Base-by-base conservation (phyloP, 1,284 basidiomycete species). In the Rhodotorula glutinis region DNA sequence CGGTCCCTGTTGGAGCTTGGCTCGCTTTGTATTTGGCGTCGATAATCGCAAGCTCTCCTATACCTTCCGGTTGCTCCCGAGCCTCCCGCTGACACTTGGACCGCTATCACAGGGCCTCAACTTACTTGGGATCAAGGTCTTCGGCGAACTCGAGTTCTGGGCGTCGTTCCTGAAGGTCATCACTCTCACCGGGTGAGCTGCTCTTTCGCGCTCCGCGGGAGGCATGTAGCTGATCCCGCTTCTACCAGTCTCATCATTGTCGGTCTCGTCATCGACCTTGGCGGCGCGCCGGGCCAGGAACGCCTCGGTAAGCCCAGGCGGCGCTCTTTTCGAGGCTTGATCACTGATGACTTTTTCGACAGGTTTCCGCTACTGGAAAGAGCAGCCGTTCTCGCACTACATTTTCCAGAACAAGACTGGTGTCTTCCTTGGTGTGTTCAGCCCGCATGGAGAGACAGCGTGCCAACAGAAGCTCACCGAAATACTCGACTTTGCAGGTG, bases 341-440 rank as follows among this genome's bases (percentile, higher is more conserved):
- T 11, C 33, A 38, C 33, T 38, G 33, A 38, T 11, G 5, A 11
- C 33, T 7, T 38, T 11, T 38, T 11, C 33, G 33, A 5, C 33
- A 38, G 33, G 33, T 5, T 88, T 89, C 80, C 79, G 85, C 19
- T 89, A 85, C 80, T 90, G 88, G 88, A 84, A 83, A 64, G 79
- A 87, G 74, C 87, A 88, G 17, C 88, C 88, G 25, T 82, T 87
- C 7, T 75, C 88, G 53, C 65, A 67, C 53, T 72, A 75, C 53
- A 53, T 74, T 4, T 72, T 73, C 56, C 74, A 76, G 40, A 77
- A 75, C n/a, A 43, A 73, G 8, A 66, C 68, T 5, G 79, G 79
- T 14, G 74, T 76, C n/a, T 80, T 80, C 72, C 72, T 79, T 23
- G 79, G 77, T 47, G 9, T 13, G 46, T 21, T 47, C 17, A 11